These are phyloP conservation scores for Ceratobasidium sp. DNA, from an alignment of 1,284 basidiomycete genomes.

Conservation along the genomic window DNA sequence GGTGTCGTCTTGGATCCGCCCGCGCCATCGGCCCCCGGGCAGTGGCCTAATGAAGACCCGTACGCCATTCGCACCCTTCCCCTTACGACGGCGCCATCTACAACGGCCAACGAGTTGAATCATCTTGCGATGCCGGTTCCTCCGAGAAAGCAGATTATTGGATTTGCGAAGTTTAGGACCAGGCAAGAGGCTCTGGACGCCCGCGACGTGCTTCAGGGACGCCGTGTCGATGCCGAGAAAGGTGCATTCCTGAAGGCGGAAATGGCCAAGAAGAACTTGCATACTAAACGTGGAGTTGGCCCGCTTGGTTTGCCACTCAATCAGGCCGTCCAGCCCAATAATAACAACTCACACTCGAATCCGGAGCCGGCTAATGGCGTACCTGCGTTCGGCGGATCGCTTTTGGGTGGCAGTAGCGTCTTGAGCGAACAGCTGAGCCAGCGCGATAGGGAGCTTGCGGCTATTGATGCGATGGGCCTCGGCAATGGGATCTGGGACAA, in stretches of 20 bases:
- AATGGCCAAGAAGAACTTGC: slow-evolving; percentile 99
- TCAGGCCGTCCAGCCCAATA: slow-evolving; percentile 25
- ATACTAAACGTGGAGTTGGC: slow-evolving; percentile 91
- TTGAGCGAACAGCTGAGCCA: slow-evolving; percentile 55
- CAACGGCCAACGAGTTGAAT: slow-evolving; percentile 37
- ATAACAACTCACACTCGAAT: slow-evolving; percentile 21
- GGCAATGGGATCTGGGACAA: slow-evolving; percentile 54
- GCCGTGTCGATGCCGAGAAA: slow-evolving; percentile 93
- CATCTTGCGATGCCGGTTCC: slow-evolving; percentile 55
- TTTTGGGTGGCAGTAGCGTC: slow-evolving; percentile 27
- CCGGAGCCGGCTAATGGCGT: slow-evolving; percentile 24
- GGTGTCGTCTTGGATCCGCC: slow-evolving; percentile 78
- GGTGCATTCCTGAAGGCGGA: slow-evolving; percentile 96
- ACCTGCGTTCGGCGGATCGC: slow-evolving; percentile 31
- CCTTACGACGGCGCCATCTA: slow-evolving; percentile 29
- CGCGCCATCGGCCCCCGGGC: slow-evolving; percentile 55
- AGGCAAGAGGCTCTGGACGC: slow-evolving; percentile 89
- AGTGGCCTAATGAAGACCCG: slow-evolving; percentile 45
- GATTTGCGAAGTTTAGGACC: slow-evolving; percentile 95
- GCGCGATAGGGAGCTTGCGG: slow-evolving; percentile 64
- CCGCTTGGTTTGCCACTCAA: slow-evolving; percentile 55
- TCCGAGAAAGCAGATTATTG: slow-evolving; percentile 94
- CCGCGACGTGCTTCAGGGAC: slow-evolving; percentile 88
- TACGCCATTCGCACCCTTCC: slow-evolving; percentile 44
- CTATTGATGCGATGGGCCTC: slow-evolving; percentile 63